phyloP scores from a whole-genome alignment of 1,284 basidiomycete genomes.

The Melanopsichium pennsylvanicum region DNA sequence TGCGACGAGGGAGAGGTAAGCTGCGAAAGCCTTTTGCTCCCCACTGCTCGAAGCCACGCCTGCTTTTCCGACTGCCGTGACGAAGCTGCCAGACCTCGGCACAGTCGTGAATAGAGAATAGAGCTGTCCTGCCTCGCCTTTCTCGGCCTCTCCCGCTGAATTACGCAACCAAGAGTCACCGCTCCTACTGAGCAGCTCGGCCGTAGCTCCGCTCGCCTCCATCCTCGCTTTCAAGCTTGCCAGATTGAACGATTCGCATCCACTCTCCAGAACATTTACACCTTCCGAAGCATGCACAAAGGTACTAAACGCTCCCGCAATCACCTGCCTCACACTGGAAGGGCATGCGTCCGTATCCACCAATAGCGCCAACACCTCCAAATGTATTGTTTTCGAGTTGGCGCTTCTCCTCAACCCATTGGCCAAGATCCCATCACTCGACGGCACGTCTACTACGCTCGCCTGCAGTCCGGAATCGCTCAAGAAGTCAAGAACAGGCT shows the following conservation, averaged over 20 bases:
- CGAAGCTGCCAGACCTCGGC: neutral
- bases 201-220: conserved; percentile 15
- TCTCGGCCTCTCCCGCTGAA: neutral
- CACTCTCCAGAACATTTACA: neutral
- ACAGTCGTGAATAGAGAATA: neutral
- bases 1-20: conserved; percentile 12
- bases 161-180: conserved; percentile 9
- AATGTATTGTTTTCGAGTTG: conserved; percentile 17
- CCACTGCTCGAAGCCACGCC: neutral
- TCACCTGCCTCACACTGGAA: conserved; percentile 14
- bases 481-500: conserved; percentile 22
- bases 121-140: too few species aligned
- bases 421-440: conserved; percentile 21
- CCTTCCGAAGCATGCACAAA: conserved; percentile 14
- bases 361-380: conserved; percentile 35
- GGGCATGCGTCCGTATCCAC: conserved; percentile 34
- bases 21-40: conserved; percentile 25
- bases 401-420: conserved; percentile 30
- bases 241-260: conserved; percentile 32
- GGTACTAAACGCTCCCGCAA: conserved; percentile 7
- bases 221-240: conserved; percentile 19
- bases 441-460: conserved; percentile 20
- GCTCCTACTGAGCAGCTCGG: conserved; percentile 4
- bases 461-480: conserved; percentile 9
- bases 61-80: neutral